These are phyloP conservation scores for Backusella australiensis DNA, from an alignment of 192 early-diverging fungal species.

Conservation along the genomic window DNA sequence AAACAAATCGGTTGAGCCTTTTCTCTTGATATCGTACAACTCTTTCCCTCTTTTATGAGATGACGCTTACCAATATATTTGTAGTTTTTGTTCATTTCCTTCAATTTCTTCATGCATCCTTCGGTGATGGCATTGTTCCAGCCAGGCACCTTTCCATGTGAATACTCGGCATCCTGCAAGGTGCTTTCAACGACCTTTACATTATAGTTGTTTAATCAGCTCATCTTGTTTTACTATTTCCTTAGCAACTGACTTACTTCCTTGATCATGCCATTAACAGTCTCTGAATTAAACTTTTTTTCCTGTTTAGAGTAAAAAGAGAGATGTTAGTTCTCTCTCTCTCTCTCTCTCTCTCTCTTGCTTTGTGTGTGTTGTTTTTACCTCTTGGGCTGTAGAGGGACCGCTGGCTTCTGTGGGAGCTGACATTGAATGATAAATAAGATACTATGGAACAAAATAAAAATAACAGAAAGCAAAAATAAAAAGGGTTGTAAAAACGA, in stretches of 20 bases:
- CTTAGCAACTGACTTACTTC: conserved; percentile 15
- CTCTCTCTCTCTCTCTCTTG: neutral
- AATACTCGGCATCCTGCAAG: conserved; percentile 66
- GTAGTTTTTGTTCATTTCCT: conserved; percentile 67
- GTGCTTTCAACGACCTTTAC: conserved; percentile 60
- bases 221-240: neutral
- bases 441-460: neutral
- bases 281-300: conserved; percentile 26
- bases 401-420: neutral
- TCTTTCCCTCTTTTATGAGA: neutral
- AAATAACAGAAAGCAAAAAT: neutral
- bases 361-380: neutral
- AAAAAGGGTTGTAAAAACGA: neutral
- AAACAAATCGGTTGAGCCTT: neutral
- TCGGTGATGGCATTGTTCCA: conserved; percentile 78
- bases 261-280: conserved; percentile 31
- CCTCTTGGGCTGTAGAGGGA: neutral
- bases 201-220: neutral
- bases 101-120: conserved; percentile 61
- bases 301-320: neutral
- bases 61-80: conserved; percentile 71
- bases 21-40: no score
- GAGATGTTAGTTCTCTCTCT: neutral
- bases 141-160: conserved; percentile 69
- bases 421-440: neutral